Base-by-base conservation (phyloP, 2,329 filamentous ascomycete genomes). In the Sporothrix protearum region DNA sequence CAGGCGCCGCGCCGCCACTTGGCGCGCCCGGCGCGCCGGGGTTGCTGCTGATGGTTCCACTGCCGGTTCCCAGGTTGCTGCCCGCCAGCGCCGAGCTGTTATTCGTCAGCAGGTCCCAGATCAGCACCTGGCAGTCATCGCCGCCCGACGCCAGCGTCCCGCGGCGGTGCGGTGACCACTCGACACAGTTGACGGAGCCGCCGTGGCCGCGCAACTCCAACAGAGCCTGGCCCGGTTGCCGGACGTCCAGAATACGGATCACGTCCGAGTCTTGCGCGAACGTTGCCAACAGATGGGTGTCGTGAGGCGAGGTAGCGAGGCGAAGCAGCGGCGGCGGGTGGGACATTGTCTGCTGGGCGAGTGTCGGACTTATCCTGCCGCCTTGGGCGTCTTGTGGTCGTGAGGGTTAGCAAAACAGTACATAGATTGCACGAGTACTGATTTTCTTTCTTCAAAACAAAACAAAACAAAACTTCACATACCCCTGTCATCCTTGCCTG, bases 201-300 rank as follows among this genome's bases (percentile, higher is more conserved):
- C 89, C 88, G 78, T 99, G 95, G 28, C 96, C 96, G 64, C 92
- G 92, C 49, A 99, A 89, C 80, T 99, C 96, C 33, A 99, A 88
- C 4, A 99, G 86, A 2, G 96, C 96, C 81, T 97, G 96, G 6
- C 96, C 96, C 0, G 96, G 96, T 81, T 99, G 96, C 66, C 96
- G 91, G 2, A 98, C 95, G 78, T 99, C 96, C 39, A 99, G 89
- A 70, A 99, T 97, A 64, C 96, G 93, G 78, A 99, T 94, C 45
- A 97, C 84, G 77, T 91, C 94, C 3, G 93, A 97, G 79, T 98
- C 96, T 78, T 94, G 91, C 22, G 96, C 95, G 80, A 99, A 98
- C 0, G 96, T 99, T n/a, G 95, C 95, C 47, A 99, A 88, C 45
- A 99, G 89, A 79, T 99, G 94, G 7, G 93, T 92, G 80, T 99